Base-by-base conservation (phyloP, 2,329 filamentous ascomycete genomes). In the Fusarium chuoi region DNA sequence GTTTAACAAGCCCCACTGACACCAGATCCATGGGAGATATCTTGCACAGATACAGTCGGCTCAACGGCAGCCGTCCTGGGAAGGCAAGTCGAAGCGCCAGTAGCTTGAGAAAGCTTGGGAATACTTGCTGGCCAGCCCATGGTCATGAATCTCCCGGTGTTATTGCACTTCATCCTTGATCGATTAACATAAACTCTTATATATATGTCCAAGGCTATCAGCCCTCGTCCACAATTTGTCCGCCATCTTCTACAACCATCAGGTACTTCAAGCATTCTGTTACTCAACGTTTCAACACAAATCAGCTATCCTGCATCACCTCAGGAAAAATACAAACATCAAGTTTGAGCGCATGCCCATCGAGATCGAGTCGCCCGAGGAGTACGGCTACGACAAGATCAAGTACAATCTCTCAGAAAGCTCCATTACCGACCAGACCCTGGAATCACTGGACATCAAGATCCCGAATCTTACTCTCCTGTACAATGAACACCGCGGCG, bases 301-400 rank as follows among this genome's bases (percentile, higher is more conserved):
- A 42, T 13, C 12, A 35, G 1, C 15, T 6, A 6, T 7, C 11
- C 5, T 18, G 2, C 6, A 26, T 3, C 12, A 17, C 0, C 2
- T 33, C 5, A 4, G 7, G 5, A 10, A 2, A 12, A 13, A 7
- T 8, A 8, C 24, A 5, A 56, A 3, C 24, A 63, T 60, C 54
- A 63, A 60, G 28, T 63, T n/a, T 14, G 36, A 60, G 28, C 61
- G 54, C 22, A 60, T 63, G 61, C 42, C 61, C 17, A 63, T 63
- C 10, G 44, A 63, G 44, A 49, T 60, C 1, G 61, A 63, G 20
- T 60, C 54, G 7, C 61, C 61, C 7, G 54, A 63, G 10, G 54
- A 63, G n/a, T 60, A 60, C 6, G 61, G 61, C 5, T 42, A 60
- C 5, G 28, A 42, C 4, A 63, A 59, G 9, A 49, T 63, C 26